phyloP scores from a whole-genome alignment of 768 basidiomycete species.

The Coprinopsis strossmayeri region DNA sequence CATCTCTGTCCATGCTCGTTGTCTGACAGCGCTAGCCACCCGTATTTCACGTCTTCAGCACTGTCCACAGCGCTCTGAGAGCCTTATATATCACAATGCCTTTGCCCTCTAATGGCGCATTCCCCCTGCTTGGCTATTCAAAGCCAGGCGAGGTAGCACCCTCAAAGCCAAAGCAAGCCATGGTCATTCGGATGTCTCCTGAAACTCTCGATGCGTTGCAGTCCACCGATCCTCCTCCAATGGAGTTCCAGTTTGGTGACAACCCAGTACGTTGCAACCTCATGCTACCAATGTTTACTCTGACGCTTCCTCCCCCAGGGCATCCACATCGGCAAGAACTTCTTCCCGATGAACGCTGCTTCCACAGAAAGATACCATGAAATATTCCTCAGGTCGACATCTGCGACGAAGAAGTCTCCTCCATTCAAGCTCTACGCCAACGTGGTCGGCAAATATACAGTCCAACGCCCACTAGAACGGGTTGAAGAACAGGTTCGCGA shows the following conservation, averaged over 20 bases:
- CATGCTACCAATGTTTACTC: neutral
- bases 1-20: neutral
- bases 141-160: constrained; percentile 49
- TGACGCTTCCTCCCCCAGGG: constrained; percentile 34
- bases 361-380: constrained; percentile 61
- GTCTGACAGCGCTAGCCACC: neutral
- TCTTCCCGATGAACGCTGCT: constrained; percentile 51
- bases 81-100: constrained; percentile 43
- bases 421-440: constrained; percentile 71
- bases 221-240: constrained; percentile 32
- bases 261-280: constrained; percentile 40
- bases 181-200: constrained; percentile 69
- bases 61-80: neutral
- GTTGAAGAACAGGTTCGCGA: constrained; percentile 40
- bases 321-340: constrained; percentile 56
- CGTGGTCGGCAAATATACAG: constrained; percentile 64
- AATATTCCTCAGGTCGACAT: constrained; percentile 61
- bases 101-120: constrained; percentile 45
- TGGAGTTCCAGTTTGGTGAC: constrained; percentile 60
- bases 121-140: constrained; percentile 55
- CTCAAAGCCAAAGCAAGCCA: constrained; percentile 62
- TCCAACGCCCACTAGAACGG: constrained; percentile 49
- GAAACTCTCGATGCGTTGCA: constrained; percentile 68
- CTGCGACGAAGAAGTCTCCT: constrained; percentile 49
- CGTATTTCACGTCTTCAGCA: neutral